Evolutionary conservation across 2,329 filamentous ascomycete genomes (phyloP).

Genomic region (Xylaria hypoxylon): DNA sequence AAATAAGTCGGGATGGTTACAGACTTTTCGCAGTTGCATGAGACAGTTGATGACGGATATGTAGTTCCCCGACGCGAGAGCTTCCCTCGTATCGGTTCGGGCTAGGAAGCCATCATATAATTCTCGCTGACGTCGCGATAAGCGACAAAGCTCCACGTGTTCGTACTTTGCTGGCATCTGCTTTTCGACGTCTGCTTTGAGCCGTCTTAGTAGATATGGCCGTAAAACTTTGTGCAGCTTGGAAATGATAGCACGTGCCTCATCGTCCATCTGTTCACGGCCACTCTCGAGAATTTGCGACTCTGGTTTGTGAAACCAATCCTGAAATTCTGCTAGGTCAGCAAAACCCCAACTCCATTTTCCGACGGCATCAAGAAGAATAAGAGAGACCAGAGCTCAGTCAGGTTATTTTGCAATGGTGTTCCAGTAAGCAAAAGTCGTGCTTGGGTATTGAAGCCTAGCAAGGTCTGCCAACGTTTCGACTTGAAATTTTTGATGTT

Average conservation of each 20-base stretch:
- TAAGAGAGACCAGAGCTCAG: conserved; percentile 94
- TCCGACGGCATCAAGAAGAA: conserved; percentile 97
- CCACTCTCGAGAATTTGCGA: conserved; percentile 97
- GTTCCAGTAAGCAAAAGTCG: conserved; percentile 92
- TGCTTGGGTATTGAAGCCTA: conserved; percentile 91
- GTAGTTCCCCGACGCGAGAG: conserved; percentile 91
- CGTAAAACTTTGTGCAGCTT: conserved; percentile 95
- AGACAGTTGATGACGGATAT: conserved; percentile 98
- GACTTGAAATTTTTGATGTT: conserved; percentile 99
- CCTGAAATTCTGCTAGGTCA: conserved; percentile 93
- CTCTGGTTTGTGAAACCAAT: conserved; percentile 95
- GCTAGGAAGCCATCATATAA: conserved; percentile 97
- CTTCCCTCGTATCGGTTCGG: conserved; percentile 87
- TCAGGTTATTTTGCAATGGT: conserved; percentile 95
- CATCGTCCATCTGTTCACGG: conserved; percentile 91
- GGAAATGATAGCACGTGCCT: conserved; percentile 89
- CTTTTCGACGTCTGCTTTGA: conserved; percentile 98
- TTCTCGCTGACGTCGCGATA: conserved; percentile 95
- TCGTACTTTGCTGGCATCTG: conserved; percentile 99
- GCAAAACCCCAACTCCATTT: conserved; percentile 91
- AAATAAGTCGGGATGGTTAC: conserved; percentile 97
- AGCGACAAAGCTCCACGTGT: conserved; percentile 92
- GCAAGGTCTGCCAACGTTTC: conserved; percentile 93
- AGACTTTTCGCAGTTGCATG: conserved; percentile 97
- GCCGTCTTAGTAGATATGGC: conserved; percentile 87